Percentiles rank a stretch among this genome's conserved stretches.
Conservation (phyloP, 345 rosid species). For the Brassica rapa region DNA sequence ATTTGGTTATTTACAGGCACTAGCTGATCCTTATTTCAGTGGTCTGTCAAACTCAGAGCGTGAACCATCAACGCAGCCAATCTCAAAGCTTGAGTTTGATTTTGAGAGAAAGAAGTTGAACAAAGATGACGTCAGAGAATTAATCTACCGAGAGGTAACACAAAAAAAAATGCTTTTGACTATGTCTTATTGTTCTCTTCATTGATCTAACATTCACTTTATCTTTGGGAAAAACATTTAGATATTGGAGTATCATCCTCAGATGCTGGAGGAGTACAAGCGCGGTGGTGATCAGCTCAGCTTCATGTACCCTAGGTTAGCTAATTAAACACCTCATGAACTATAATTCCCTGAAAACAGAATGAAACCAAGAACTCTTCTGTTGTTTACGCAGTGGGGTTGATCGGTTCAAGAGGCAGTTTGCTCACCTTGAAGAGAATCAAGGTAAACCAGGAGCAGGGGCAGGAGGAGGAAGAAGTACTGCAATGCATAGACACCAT, state of each 20-base stretch:
- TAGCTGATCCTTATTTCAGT: conserved; percentile 85
- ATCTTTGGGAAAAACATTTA: conserved; percentile 20
- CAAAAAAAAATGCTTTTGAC: background rate
- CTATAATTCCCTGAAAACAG: background rate
- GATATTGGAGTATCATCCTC: conserved; percentile 98
- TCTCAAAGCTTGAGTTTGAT: conserved; percentile 96
- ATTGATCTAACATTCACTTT: conserved; percentile 20
- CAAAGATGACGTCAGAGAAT: conserved; percentile 94
- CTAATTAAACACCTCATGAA: conserved; percentile 17
- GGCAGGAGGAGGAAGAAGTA: conserved; percentile 50
- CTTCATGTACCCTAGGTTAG: conserved; percentile 96
- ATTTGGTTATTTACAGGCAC: conserved; percentile 58
- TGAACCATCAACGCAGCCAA: conserved; percentile 87
- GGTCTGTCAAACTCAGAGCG: conserved; percentile 87
- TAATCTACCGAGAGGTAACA: conserved; percentile 93
- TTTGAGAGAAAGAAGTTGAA: conserved; percentile 93
- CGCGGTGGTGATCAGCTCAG: conserved; percentile 50
- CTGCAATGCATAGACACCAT: conserved; percentile 74
- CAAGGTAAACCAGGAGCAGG: conserved; percentile 68
- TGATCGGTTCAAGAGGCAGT: conserved; percentile 94
- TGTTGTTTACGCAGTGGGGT: conserved; percentile 68
- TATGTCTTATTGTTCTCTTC: background rate
- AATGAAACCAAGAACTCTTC: background rate
- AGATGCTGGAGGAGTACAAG: conserved; percentile 82
- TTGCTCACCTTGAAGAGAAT: conserved; percentile 96